These are phyloP conservation scores for Acacia melanoxylon DNA, from an alignment of 306 rosid species.

Conservation along the genomic window DNA sequence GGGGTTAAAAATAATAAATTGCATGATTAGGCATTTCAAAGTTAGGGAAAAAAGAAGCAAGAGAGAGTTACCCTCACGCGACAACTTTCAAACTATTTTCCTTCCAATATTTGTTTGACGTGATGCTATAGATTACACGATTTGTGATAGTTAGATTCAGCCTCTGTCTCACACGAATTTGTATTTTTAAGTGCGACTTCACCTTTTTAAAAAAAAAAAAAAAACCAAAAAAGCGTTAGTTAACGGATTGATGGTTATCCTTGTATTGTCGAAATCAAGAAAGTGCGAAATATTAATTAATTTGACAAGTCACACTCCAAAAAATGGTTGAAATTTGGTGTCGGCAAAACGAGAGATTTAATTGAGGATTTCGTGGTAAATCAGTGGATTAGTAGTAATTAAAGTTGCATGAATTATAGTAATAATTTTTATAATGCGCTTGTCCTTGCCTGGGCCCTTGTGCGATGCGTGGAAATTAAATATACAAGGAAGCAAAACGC, in stretches of 20 bases:
- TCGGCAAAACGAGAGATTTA: slow-evolving; percentile 29
- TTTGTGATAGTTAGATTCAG: neutral
- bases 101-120: neutral
- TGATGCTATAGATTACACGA: neutral
- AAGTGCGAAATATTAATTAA: neutral
- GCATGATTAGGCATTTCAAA: neutral
- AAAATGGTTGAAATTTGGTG: neutral
- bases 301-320: neutral
- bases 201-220: neutral
- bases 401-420: neutral
- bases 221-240: neutral
- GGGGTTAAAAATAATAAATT: neutral
- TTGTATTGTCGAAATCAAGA: neutral
- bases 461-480: slow-evolving; percentile 23
- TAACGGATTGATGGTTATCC: neutral
- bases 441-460: slow-evolving; percentile 6
- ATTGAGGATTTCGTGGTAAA: neutral
- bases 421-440: neutral
- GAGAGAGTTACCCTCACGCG: neutral
- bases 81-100: neutral
- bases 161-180: neutral
- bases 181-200: no score
- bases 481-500: slow-evolving; percentile 6
- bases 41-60: neutral
- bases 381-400: neutral